These are phyloP conservation scores for Geotrichum siamense DNA, from an alignment of 1,139 yeast species.

Conservation along the genomic window DNA sequence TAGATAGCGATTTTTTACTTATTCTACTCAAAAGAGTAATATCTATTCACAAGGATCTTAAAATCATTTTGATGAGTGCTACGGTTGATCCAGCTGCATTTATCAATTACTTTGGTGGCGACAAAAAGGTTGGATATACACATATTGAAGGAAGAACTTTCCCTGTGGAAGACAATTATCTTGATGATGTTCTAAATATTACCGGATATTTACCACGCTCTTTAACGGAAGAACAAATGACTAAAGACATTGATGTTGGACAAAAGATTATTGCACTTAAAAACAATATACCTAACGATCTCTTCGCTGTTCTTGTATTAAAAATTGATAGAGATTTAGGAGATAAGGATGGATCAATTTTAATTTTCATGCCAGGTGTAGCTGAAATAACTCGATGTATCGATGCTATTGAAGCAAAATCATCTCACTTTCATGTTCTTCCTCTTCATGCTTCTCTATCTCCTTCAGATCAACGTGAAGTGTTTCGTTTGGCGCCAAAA, in stretches of 20 bases:
- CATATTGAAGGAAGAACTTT: constrained; percentile 92
- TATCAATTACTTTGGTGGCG: constrained; percentile 49
- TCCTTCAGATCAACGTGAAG: constrained; percentile 72
- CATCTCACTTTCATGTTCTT: constrained; percentile 36
- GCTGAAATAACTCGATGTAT: constrained; percentile 67
- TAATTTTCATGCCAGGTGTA: constrained; percentile 85
- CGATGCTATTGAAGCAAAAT: constrained; percentile 29
- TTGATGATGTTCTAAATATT: constrained; percentile 54
- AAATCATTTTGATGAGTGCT: constrained; percentile 86
- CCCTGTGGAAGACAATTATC: constrained; percentile 71
- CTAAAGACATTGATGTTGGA: constrained; percentile 25
- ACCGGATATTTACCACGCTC: constrained; percentile 36
- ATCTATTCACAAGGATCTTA: constrained; percentile 41
- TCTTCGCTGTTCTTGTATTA: constrained; percentile 51
- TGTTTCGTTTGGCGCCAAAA: constrained; percentile 50
- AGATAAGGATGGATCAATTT: constrained; percentile 59
- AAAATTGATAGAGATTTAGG: constrained; percentile 46
- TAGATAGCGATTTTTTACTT: constrained; percentile 80
- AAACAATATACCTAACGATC: constrained; percentile 58
- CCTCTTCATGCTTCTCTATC: constrained; percentile 87
- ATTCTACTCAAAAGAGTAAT: constrained; percentile 60
- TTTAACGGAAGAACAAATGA: constrained; percentile 12
- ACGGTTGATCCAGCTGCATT: constrained; percentile 75
- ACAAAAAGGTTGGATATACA: constrained; percentile 31
- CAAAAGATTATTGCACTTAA: constrained; percentile 34